Percentiles rank a stretch among this genome's conserved stretches.
Evolutionary conservation across 2,329 filamentous ascomycete species (phyloP).

Genomic region (Fusarium temperatum): DNA sequence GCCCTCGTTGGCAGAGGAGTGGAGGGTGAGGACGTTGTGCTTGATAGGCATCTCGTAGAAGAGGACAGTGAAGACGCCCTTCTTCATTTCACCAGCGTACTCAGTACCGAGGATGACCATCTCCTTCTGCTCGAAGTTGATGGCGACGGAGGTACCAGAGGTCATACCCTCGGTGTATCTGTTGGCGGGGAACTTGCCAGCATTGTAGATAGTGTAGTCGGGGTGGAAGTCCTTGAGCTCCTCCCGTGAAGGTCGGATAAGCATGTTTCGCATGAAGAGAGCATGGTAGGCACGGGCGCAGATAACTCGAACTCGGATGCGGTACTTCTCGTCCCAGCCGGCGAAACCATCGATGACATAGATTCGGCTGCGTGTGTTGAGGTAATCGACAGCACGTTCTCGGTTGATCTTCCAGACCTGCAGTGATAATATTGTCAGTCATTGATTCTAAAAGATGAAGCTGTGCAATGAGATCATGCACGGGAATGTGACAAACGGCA

Average conservation of each 20-base stretch:
- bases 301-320: constrained; percentile 96
- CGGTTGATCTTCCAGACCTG: constrained; percentile 99
- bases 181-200: constrained; percentile 97
- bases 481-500: neutral
- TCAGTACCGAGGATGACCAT: constrained; percentile 99
- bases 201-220: constrained; percentile 99
- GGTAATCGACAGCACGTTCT: constrained; percentile 97
- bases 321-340: constrained; percentile 98
- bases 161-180: constrained; percentile 99
- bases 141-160: constrained; percentile 94
- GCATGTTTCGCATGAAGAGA: constrained; percentile 99
- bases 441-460: neutral
- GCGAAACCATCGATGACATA: constrained; percentile 98
- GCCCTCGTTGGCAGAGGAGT: constrained; percentile 98
- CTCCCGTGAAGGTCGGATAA: constrained; percentile 90
- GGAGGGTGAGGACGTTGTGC: constrained; percentile 97
- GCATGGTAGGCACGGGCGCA: constrained; percentile 99
- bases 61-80: constrained; percentile 97
- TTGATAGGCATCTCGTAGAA: constrained; percentile 99
- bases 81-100: constrained; percentile 88
- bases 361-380: constrained; percentile 98
- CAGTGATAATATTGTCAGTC: constrained; percentile 40
- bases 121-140: constrained; percentile 99
- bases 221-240: constrained; percentile 98
- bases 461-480: constrained; percentile 8